Evolutionary conservation across 495 filamentous ascomycete species (phyloP), one percentile per base, ranked within the genome.

Genomic region (Penicillium pulvis): DNA sequence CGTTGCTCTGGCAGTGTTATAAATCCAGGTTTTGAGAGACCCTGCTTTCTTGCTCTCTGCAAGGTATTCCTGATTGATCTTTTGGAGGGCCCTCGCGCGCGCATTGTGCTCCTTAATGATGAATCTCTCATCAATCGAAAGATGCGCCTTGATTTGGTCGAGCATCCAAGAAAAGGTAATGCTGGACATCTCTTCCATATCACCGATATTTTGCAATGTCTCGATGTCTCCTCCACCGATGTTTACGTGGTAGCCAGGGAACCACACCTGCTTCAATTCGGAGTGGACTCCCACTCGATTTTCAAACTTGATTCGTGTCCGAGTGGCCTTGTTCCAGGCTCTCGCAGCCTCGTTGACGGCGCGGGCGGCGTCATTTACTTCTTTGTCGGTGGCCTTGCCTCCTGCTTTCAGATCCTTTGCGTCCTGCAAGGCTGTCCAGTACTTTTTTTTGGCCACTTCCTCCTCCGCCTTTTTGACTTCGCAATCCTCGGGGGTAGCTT

Each of bases 141-240:
- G 17, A 31, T 52, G 42, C 3, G 26, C 26, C 39, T 59, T 59
- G 43, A 59, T 59, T 24, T 49, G 50, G n/a, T 59, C 57, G 11
- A 59, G 57, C 57, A 59, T 59, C 57, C 57, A 59, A 11, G 51
- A 30, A 20, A 54, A 59, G n/a, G 33, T 44, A 23, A 59, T 59
- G 49, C 46, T 59, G 42, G 57, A 59, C 57, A 59, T 59, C 31
- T 59, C 57, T 19, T 59, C 57, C 57, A 59, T 54, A 35, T 59
- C 49, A 6, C 57, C 57, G 19, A 48, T 28, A 44, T 59, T 54
- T 3, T 59, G 31, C 51, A 59, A 35, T 6, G 57, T 59, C 1
- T 52, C 28, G 23, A 42, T 48, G 19, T 51, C 36, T 1, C 57
- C 57, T 28, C 57, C 57, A 11, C 57, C 57, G 17, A 59, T 45